These are phyloP conservation scores for Camellia granthamiana DNA, from an alignment of 148 eudicot species.

Conservation along the genomic window DNA sequence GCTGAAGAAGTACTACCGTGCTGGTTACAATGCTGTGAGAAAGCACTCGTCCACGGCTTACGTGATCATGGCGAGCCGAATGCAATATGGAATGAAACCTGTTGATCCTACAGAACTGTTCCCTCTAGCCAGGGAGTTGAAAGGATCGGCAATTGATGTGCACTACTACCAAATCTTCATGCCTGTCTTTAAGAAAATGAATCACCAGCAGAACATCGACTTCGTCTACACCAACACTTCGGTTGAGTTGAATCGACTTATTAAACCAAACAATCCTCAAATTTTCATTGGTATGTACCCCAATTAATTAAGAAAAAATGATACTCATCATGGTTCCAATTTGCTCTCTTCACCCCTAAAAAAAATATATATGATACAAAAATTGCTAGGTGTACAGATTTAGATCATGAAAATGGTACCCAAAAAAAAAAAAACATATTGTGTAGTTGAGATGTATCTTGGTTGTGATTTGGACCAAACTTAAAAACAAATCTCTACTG, in stretches of 20 bases:
- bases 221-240: conserved; percentile 28
- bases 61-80: not conserved
- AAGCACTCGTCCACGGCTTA: conserved; percentile 14
- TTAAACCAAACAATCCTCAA: conserved; percentile 49
- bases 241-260: conserved; percentile 23
- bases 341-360: not conserved
- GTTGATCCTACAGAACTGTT: conserved; percentile 35
- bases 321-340: not conserved
- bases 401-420: too few species aligned
- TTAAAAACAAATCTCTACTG: too few species aligned
- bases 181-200: conserved; percentile 22
- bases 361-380: too few species aligned
- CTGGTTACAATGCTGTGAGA: conserved; percentile 10
- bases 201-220: conserved; percentile 38
- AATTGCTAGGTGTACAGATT: too few species aligned
- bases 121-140: conserved; percentile 23
- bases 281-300: conserved; percentile 50
- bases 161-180: conserved; percentile 41
- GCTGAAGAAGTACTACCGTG: conserved; percentile 1
- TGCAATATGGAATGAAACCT: not conserved
- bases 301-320: too few species aligned
- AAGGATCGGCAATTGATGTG: conserved; percentile 34
- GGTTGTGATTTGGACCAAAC: too few species aligned
- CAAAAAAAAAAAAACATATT: too few species aligned
- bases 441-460: too few species aligned